A percentile compares a stretch with the other conserved stretches of the same genome.
These are phyloP conservation scores for Podospora tetraspora DNA, from an alignment of 495 filamentous ascomycete genomes.

Conservation along the genomic window DNA sequence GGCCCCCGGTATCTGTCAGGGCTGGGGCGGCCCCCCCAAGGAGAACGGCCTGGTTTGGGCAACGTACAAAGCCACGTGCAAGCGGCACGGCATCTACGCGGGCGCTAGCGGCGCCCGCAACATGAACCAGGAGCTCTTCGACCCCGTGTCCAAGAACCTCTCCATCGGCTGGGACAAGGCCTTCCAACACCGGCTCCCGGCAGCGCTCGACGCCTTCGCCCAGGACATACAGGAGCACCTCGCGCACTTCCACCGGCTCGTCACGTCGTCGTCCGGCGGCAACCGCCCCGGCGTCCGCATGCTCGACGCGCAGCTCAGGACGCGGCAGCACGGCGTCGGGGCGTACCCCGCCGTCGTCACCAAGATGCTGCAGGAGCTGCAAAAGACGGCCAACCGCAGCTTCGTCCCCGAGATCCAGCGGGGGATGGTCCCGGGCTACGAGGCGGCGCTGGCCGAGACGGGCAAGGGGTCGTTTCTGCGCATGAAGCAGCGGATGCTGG, in stretches of 20 bases:
- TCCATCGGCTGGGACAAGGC: constrained; percentile 52
- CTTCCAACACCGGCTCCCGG: constrained; percentile 39
- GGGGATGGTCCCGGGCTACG: constrained; percentile 47
- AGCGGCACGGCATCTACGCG: constrained; percentile 36
- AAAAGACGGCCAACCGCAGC: constrained; percentile 52
- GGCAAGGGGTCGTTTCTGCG: constrained; percentile 44
- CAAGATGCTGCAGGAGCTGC: constrained; percentile 36
- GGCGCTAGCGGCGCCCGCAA: constrained; percentile 37
- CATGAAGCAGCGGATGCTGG: constrained; percentile 52
- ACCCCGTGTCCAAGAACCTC: constrained; percentile 50
- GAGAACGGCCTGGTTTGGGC: constrained; percentile 48
- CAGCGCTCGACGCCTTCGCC: constrained; percentile 19
- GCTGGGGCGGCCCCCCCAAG: constrained; percentile 46
- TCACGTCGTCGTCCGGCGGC: constrained; percentile 19
- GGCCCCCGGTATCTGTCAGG: constrained; percentile 36
- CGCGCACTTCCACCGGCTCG: constrained; percentile 38
- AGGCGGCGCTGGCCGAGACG: constrained; percentile 8
- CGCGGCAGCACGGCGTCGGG: constrained; percentile 31
- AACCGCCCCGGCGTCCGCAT: constrained; percentile 25
- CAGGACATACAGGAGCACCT: constrained; percentile 6
- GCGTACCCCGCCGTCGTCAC: constrained; percentile 29
- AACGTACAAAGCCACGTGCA: constrained; percentile 60
- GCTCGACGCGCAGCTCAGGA: constrained; percentile 37
- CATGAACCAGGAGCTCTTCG: constrained; percentile 47
- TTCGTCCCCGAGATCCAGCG: constrained; percentile 49